Evolutionary conservation across 768 basidiomycete genomes (phyloP), one percentile per base, ranked within the genome.

Genomic region (Auriscalpium microsporum): DNA sequence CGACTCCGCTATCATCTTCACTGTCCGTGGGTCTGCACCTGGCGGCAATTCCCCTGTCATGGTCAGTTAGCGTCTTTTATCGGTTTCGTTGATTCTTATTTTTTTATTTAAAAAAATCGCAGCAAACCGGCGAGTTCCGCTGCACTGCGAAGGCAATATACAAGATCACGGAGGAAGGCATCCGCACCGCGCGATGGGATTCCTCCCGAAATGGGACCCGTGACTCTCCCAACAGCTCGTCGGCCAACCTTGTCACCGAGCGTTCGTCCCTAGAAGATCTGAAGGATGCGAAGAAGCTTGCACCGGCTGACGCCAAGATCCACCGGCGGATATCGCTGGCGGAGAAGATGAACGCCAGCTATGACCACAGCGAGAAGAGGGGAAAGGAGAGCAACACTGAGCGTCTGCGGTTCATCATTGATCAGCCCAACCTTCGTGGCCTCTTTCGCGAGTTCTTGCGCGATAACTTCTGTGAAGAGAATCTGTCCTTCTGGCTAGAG

Each of bases 381-480:
- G 64, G 72, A 52, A 92, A 88, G 69, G 92, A 96, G 75, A 92
- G 87, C 68, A 95, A 95, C 65, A 88, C 92, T 13, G 91, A 94
- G 55, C 87, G 92, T 52, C 76, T 98, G 46, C 82, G 84, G 59
- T 90, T 89, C 69, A 94, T 99, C 59, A 80, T 99, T 21, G 94
- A 95, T 59, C 93, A 98, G 59, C 90, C 94, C 0, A 85, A 86
- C 34, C 74, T 94, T 38, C 83, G 96, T 13, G 80, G 83, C 3
- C 74, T 97, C 50, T 99, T 99, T 80, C 85, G 96, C 56, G 96
- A 98, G 60, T 95, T 94, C 75, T 72, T 99, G 53, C 82, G 91
- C 35, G 78, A 83, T 54, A 98, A 97, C 69, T 98, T 96, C 68
- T 98, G 92, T 72, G 96, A 99, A 67, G 96, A 99, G 76, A 99